Evolutionary conservation across 495 filamentous ascomycete genomes (phyloP), one percentile per base, ranked within the genome.

Genomic region (Xylaria sp.): DNA sequence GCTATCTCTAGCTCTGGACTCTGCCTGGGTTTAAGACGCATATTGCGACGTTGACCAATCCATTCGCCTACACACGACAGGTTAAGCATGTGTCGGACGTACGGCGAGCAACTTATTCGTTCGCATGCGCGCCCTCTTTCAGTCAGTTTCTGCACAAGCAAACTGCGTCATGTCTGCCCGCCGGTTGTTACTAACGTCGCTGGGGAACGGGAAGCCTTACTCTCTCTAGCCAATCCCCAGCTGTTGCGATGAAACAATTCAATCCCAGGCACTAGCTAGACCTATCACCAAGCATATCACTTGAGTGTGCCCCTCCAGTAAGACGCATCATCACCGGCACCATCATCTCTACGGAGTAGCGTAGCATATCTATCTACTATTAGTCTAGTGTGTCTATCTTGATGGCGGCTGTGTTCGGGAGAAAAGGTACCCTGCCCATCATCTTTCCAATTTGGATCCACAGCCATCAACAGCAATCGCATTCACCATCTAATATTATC

Each of bases 391-490:
- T 24, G 5, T n/a, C 11, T 40, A 9, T 31, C 40, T 29, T 12
- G 21, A 19, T 11, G 5, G 61, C 15, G 61, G 61, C 61, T 64
- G 61, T 64, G 61, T 48, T 33, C 4, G n/a, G 37, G 29, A 37
- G 3, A 14, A 43, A 41, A 37, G 31, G n/a, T 43, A 26, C 35
- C 35, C 8, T 37, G n/a, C 37, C 59, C 14, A 21, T 43, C 5
- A 17, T 62, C 35, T 43, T n/a, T 5, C 37, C 21, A 41, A 24
- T 29, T 29, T 11, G 2, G 21, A 43, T 62, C 21, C 33, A 40
- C 35, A 8, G n/a, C 21, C 58, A 41, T 24, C 35, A 40, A 29
- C 59, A 14, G n/a, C 33, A 55, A 37, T 59, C 19, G 31, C 37
- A 59, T 59, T 59, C 57, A 37, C 33, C 33, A 21, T 59, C 31